Evolutionary conservation across 169 alveolate species (phyloP), one percentile per base, ranked within the genome.

Genomic region (Babesia bovis): DNA sequence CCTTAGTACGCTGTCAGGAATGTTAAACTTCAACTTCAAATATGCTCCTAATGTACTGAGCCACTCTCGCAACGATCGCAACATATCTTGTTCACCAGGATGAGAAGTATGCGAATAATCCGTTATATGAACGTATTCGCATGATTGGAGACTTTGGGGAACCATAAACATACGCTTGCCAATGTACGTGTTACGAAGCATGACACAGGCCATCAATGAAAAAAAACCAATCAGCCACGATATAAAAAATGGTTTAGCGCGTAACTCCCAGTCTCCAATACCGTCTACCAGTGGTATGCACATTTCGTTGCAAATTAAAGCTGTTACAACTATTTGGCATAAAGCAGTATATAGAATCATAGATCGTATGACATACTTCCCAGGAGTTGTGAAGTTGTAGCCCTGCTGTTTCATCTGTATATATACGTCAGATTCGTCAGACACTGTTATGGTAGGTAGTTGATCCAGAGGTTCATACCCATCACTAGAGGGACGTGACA

Each of bases 251-350:
- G 84, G 84, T 38, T 45, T 81, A 3, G 93, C 91, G 6, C 93
- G 70, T 59, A 44, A 71, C 44, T 88, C 90, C 93, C 93, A 88
- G 66, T 82, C 50, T 21, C 50, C 63, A 26, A 84, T 73, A 50
- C 84, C 71, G 42, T 55, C 82, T 51, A 66, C 85, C 49, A 81
- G 44, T 21, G 78, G 82, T 19, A 88, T 81, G 70, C 93, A 88
- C 68, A 84, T 57, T 66, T 88, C 93, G 45, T 84, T 88, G 50
- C 73, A 69, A n/a, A 84, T 79, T 33, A 84, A 52, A 6, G 82
- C n/a, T 28, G 78, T 19, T 45, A 88, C 88, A 32, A 74, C 72
- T 15, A 84, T 49, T 69, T 88, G 93, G 78, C 87, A 78, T 4
- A 78, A 17, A n/a, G 63, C 42, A 5, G 82, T 78, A 50, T 78